phyloP scores from a whole-genome alignment of 495 filamentous ascomycete genomes.

The Bombardia bombarda region DNA sequence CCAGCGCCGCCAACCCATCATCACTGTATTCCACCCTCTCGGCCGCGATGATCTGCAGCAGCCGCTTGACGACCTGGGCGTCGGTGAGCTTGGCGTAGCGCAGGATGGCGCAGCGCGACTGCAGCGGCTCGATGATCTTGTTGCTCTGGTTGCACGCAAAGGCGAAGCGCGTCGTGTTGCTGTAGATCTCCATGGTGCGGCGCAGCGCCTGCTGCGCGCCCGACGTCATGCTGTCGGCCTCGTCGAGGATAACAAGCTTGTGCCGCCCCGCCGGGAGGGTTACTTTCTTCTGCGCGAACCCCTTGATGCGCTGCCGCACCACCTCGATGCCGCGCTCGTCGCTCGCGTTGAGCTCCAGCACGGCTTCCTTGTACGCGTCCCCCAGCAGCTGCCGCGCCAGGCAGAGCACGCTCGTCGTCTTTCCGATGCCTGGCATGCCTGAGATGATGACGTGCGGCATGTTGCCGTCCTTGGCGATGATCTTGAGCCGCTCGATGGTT shows the following conservation, averaged over 20 bases:
- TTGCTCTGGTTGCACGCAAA: constrained; percentile 98
- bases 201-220: constrained; percentile 94
- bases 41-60: constrained; percentile 85
- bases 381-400: constrained; percentile 88
- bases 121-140: constrained; percentile 98
- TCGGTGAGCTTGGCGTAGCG: constrained; percentile 91
- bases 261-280: constrained; percentile 85
- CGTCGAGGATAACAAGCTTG: constrained; percentile 95
- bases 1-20: constrained; percentile 88
- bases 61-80: constrained; percentile 77
- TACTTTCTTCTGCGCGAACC: constrained; percentile 98
- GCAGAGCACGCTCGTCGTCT: constrained; percentile 93
- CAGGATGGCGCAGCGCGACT: constrained; percentile 93
- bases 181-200: constrained; percentile 99
- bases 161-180: constrained; percentile 89
- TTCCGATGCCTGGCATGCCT: constrained; percentile 97
- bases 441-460: constrained; percentile 99
- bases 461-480: constrained; percentile 98
- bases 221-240: constrained; percentile 95
- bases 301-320: constrained; percentile 96
- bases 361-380: constrained; percentile 94
- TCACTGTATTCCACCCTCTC: constrained; percentile 84
- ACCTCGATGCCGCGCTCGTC: constrained; percentile 99
- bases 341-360: constrained; percentile 90
- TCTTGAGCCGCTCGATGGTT: constrained; percentile 94